A percentile compares a stretch with the other conserved stretches of the same genome.
Evolutionary conservation across 1,284 basidiomycete genomes (phyloP).

Genomic region (Somion occarium): DNA sequence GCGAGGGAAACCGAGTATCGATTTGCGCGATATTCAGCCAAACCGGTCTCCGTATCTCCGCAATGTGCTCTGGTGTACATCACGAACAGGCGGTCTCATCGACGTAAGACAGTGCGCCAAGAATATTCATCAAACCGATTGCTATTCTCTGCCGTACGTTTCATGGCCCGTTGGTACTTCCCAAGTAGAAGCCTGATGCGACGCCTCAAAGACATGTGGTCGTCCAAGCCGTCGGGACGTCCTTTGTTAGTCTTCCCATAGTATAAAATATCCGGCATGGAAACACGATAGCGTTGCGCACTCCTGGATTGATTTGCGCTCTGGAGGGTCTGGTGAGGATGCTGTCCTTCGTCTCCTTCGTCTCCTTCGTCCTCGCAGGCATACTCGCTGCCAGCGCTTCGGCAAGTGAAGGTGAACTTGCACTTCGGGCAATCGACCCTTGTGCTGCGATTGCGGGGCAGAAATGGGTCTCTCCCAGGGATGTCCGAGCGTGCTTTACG

Average conservation of each 20-base stretch:
- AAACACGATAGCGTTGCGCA: neutral
- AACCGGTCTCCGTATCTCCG: neutral
- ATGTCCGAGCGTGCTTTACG: conserved; percentile 45
- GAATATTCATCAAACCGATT: neutral
- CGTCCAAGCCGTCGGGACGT: neutral
- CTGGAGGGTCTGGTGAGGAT: neutral
- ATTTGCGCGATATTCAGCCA: neutral
- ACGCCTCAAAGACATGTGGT: neutral
- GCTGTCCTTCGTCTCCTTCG: neutral
- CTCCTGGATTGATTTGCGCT: neutral
- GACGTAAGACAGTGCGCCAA: neutral
- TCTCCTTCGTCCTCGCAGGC: neutral
- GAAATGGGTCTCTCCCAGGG: conserved; percentile 47
- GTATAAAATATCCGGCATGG: neutral
- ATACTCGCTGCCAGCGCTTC: neutral
- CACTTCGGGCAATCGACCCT: conserved; percentile 32
- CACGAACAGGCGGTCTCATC: neutral
- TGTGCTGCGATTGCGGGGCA: conserved; percentile 46
- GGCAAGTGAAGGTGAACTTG: conserved; percentile 1
- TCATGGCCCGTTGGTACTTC: too few relatives aligned
- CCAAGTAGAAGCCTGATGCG: neutral
- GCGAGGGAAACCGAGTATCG: neutral
- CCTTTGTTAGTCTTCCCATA: neutral
- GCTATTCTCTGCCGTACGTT: neutral
- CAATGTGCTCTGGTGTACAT: neutral